Evolutionary conservation across 306 rosid genomes (phyloP).

Genomic region (Spatholobus suberectus): DNA sequence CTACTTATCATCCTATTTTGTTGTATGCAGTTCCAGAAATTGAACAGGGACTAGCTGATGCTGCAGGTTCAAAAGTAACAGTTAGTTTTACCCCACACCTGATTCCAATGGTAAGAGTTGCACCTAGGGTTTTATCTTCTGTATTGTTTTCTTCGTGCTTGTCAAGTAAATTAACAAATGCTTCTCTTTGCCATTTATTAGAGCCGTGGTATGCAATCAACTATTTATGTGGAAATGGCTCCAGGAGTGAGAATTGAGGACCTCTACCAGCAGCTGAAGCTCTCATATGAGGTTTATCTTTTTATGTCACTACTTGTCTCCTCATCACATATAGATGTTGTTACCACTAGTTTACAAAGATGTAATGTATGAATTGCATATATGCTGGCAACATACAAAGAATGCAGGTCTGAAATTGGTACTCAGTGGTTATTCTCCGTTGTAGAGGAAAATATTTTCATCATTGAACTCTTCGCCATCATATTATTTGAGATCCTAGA

Average conservation of each 20-base stretch:
- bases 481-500: not conserved
- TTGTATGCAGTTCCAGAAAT: slow-evolving; percentile 83
- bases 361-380: not conserved
- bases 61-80: slow-evolving; percentile 74
- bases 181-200: slow-evolving; percentile 41
- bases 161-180: slow-evolving; percentile 4
- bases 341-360: slow-evolving; percentile 1
- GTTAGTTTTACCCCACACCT: slow-evolving; percentile 94
- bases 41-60: slow-evolving; percentile 92
- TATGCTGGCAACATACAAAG: not conserved
- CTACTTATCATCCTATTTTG: slow-evolving; percentile 37
- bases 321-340: slow-evolving; percentile 13
- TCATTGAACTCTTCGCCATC: not conserved
- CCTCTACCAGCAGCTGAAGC: slow-evolving; percentile 69
- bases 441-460: not conserved
- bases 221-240: slow-evolving; percentile 91
- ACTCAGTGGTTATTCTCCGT: not conserved
- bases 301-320: slow-evolving; percentile 28
- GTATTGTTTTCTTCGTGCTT: slow-evolving; percentile 18
- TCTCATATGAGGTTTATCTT: slow-evolving; percentile 69
- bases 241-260: slow-evolving; percentile 73
- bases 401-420: slow-evolving; percentile 7
- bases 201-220: slow-evolving; percentile 98
- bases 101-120: slow-evolving; percentile 82
- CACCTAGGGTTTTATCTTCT: slow-evolving; percentile 18